Evolutionary conservation across 306 rosid genomes (phyloP).

Genomic region (Fragaria vesca): DNA sequence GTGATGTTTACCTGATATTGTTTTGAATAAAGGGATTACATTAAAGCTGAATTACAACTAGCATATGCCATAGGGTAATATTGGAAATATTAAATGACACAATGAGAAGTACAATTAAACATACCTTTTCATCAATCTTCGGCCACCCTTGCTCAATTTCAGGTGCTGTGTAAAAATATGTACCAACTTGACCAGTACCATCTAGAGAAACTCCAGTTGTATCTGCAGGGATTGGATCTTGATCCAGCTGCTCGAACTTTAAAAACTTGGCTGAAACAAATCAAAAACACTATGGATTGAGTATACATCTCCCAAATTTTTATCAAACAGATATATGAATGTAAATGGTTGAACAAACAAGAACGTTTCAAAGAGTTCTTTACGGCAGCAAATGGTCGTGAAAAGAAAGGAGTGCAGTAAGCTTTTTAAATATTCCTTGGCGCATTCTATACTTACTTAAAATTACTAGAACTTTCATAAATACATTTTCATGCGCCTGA

Average conservation of each 20-base stretch:
- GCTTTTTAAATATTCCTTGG: not conserved
- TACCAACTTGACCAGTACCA: constrained; percentile 98
- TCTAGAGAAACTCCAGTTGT: constrained; percentile 75
- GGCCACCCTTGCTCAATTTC: constrained; percentile 99
- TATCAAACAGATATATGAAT: not conserved
- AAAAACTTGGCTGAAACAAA: constrained; percentile 83
- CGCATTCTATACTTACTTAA: not conserved
- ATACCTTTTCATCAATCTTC: constrained; percentile 94
- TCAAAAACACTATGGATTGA: not conserved
- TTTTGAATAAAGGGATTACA: constrained; percentile 25
- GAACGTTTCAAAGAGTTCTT: not conserved
- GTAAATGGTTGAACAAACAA: not conserved
- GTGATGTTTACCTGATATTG: constrained; percentile 29
- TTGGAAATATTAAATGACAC: not conserved
- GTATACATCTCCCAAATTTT: not conserved
- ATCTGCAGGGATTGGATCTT: constrained; percentile 65
- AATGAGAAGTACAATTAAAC: constrained; percentile 3
- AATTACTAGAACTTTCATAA: not conserved
- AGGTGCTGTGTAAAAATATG: constrained; percentile 95
- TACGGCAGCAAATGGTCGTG: not conserved
- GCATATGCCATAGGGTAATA: constrained; percentile 10
- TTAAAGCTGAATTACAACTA: constrained; percentile 13
- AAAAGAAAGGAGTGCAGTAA: not conserved
- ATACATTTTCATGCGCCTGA: not conserved
- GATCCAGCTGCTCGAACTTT: constrained; percentile 95